Conservation (phyloP, 768 basidiomycete genomes). For the Calocybe cyanea region DNA sequence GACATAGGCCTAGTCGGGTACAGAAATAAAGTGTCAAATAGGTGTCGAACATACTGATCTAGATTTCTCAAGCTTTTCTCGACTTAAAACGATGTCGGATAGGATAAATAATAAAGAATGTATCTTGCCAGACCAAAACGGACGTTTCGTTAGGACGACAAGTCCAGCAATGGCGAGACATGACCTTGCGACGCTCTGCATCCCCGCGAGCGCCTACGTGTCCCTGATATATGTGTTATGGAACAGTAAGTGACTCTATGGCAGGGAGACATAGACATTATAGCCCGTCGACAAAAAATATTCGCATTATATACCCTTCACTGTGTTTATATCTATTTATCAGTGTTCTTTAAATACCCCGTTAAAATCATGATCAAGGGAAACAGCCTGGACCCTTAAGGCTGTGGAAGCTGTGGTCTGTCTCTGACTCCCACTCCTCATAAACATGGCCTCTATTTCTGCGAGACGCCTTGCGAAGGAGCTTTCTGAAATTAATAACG, state of each 20-base stretch:
- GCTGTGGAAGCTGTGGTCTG: slow-evolving; percentile 3
- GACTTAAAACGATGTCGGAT: no score
- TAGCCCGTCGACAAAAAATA: slow-evolving; percentile 8
- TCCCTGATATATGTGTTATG: slow-evolving; percentile 32
- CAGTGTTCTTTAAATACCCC: neutral
- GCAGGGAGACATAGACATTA: slow-evolving; percentile 51
- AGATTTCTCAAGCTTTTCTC: no score
- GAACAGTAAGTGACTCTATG: slow-evolving; percentile 71
- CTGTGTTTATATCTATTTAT: slow-evolving; percentile 14
- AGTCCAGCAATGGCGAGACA: slow-evolving; percentile 20
- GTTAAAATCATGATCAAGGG: neutral
- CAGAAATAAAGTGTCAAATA: no score
- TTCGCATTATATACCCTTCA: slow-evolving; percentile 23
- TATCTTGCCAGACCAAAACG: slow-evolving; percentile 27
- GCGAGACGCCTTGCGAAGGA: slow-evolving; percentile 68
- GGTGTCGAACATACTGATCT: no score
- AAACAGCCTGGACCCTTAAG: neutral
- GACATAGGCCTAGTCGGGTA: neutral
- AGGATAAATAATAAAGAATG: slow-evolving; percentile 9
- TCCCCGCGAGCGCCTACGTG: slow-evolving; percentile 69
- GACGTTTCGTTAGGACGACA: slow-evolving; percentile 17
- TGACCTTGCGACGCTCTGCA: slow-evolving; percentile 41
- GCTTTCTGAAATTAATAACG: slow-evolving; percentile 58
- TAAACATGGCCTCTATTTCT: slow-evolving; percentile 57
- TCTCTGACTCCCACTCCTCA: neutral